Conservation (phyloP, 306 rosid species). For the Aeschynomene evenia region DNA sequence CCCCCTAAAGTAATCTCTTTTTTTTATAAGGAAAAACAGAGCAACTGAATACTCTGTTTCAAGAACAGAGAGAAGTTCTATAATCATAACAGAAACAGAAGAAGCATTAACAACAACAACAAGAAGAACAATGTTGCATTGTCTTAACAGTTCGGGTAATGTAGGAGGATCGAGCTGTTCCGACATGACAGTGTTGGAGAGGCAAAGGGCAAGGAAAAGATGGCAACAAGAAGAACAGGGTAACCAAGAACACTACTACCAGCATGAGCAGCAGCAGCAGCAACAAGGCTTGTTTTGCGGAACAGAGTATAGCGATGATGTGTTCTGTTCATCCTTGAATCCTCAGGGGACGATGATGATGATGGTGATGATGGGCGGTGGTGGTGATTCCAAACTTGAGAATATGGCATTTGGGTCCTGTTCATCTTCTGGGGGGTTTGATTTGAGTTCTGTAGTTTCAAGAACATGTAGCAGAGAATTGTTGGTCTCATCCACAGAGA, state of each 20-base stretch:
- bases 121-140: slow-evolving; percentile 42
- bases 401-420: slow-evolving; percentile 20
- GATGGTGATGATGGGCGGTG: not conserved
- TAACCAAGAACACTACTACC: not conserved
- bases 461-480: slow-evolving; percentile 47
- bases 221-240: slow-evolving; percentile 30
- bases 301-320: slow-evolving; percentile 27
- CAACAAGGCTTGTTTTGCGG: slow-evolving; percentile 27
- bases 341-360: slow-evolving; percentile 31
- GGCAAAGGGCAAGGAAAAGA: slow-evolving; percentile 43
- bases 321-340: slow-evolving; percentile 19
- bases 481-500: slow-evolving; percentile 27
- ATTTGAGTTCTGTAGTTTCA: slow-evolving; percentile 37
- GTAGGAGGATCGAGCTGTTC: slow-evolving; percentile 29
- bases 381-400: slow-evolving; percentile 9
- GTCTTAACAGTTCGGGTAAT: slow-evolving; percentile 43
- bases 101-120: not conserved
- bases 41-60: not conserved
- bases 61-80: slow-evolving; percentile 35
- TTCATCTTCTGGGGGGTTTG: not conserved
- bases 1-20: not conserved
- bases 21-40: not conserved
- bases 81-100: not conserved
- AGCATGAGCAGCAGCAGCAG: not conserved
- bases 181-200: slow-evolving; percentile 51